Base-by-base conservation (phyloP, 345 rosid species). In the Eutrema japonicum region DNA sequence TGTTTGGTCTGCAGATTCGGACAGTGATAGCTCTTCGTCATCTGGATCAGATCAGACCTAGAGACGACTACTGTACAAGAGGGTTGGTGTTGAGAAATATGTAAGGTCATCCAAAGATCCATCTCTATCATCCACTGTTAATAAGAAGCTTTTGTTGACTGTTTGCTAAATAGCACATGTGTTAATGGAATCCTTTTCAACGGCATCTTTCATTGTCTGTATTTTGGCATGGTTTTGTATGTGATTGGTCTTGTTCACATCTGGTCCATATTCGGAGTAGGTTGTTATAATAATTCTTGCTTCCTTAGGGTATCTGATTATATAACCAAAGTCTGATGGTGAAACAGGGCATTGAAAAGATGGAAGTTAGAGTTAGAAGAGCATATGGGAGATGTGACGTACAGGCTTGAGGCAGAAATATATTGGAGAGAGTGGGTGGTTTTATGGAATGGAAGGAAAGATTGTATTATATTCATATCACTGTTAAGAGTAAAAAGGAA, bases 21-120 rank as follows among this genome's bases (percentile, higher is more conserved):
- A 95, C 78, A 88, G 91, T 50, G 98, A 90, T 38, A 90, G 90
- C 76, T 87, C 96, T 77, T 93, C 98, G 7, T 86, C 88, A 18
- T 88, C 98, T 75, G 98, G 87, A 62, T 91, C 97, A 81, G 97
- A 91, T 76, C 77, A 43, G 68, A 77, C 64, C 13, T 76, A 76
- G 64, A 43, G 43, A 27, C 68, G 36, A 27, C 63, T 33, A 38
- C 16, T 57, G 52, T 36, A 16, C 77, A 65, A 66, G 67, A 68
- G 54, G 6, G 47, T 50, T 58, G 64, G 50, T 69, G 45, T 61
- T 46, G 74, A 45, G 48, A 69, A 53, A 68, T 68, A 43, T 75
- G 74, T 68, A 75, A 75, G 79, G 63, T 51, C 42, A 60, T 55
- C 53, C 52, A 42, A 54, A 42, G 62, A 68, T 32, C 4, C 54